Conservation (phyloP, 495 filamentous ascomycete genomes). For the Neurospora sp. region DNA sequence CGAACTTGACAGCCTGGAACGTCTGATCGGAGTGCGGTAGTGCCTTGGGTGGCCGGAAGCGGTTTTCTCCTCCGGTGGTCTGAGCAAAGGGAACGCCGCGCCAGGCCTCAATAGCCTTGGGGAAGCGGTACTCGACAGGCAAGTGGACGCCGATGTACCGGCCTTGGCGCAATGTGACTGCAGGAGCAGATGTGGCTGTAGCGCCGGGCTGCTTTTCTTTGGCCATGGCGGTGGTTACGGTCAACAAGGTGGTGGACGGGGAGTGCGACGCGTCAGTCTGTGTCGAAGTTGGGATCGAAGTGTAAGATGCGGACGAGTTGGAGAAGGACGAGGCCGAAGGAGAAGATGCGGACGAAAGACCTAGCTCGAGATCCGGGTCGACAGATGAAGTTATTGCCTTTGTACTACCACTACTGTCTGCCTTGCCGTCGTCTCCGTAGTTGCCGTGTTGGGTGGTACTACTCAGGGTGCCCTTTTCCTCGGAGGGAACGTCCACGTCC, state of each 20-base stretch:
- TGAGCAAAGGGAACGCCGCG: constrained; percentile 53
- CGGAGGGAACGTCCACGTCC: neutral
- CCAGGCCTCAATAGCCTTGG: constrained; percentile 44
- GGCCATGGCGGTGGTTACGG: neutral
- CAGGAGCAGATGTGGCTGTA: neutral
- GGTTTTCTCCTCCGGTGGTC: constrained; percentile 42
- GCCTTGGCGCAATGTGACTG: constrained; percentile 41
- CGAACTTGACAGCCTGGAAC: constrained; percentile 36
- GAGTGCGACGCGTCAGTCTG: neutral
- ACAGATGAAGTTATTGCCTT: neutral
- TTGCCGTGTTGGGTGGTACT: neutral
- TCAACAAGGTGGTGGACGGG: neutral
- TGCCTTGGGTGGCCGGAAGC: constrained; percentile 43
- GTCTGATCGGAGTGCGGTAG: constrained; percentile 15
- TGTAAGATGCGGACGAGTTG: neutral
- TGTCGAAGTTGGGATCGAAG: neutral
- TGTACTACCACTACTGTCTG: neutral
- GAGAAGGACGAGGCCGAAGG: neutral
- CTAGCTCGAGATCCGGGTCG: neutral
- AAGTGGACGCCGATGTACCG: constrained; percentile 41
- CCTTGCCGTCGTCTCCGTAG: neutral
- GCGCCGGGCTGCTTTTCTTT: neutral
- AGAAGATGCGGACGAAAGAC: neutral
- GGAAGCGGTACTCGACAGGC: constrained; percentile 23
- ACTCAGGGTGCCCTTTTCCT: neutral